Conservation (phyloP, 805 yeast genomes). For the Suhomyces sp. region DNA sequence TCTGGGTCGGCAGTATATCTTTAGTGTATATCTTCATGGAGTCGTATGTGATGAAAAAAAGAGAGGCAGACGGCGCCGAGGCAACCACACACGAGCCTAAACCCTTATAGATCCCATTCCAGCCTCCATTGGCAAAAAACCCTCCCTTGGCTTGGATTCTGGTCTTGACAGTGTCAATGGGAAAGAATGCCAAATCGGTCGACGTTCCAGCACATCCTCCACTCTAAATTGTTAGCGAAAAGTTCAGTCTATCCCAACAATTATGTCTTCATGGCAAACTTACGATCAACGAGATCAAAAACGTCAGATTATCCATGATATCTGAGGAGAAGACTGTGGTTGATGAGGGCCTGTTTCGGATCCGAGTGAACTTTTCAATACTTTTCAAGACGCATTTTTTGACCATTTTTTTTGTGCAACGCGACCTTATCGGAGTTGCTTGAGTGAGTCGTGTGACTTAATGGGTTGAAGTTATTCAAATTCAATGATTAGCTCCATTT, state of each 20-base stretch:
- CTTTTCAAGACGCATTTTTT: no score
- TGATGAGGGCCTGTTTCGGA: not conserved
- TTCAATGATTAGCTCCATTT: no score
- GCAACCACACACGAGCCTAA: constrained; percentile 92
- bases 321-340: not conserved
- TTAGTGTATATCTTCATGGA: constrained; percentile 52
- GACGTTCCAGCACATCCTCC: constrained; percentile 98
- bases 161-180: constrained; percentile 93
- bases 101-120: constrained; percentile 87
- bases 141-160: constrained; percentile 95
- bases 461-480: no score
- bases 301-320: constrained; percentile 29
- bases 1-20: constrained; percentile 30
- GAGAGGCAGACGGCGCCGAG: constrained; percentile 73
- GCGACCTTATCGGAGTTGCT: no score
- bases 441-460: no score
- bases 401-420: no score
- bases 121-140: constrained; percentile 89
- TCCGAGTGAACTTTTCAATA: constrained; percentile 2
- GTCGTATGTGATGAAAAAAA: constrained; percentile 74
- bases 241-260: not conserved
- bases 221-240: constrained; percentile 37
- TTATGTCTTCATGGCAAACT: no score
- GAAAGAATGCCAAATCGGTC: constrained; percentile 92
- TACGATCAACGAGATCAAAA: constrained; percentile 34